These are phyloP conservation scores for Pleurotus salmoneostramineus DNA, from an alignment of 768 basidiomycete genomes.

Conservation along the genomic window DNA sequence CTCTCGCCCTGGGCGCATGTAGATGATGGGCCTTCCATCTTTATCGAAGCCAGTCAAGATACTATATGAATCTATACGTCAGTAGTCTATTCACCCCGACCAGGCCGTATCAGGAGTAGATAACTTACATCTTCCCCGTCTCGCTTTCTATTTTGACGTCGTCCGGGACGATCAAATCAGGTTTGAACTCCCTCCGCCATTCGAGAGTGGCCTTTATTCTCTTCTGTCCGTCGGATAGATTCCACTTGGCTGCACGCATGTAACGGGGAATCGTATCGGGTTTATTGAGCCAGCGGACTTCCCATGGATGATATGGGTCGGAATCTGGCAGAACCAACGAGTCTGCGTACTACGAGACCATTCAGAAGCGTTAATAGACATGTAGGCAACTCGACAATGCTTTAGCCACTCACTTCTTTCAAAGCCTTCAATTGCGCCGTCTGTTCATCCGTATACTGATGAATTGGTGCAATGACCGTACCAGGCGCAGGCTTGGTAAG, in stretches of 20 bases:
- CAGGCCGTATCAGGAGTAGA: no score
- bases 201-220: constrained; percentile 76
- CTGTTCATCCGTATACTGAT: constrained; percentile 65
- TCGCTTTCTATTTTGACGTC: constrained; percentile 79
- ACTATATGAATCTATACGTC: constrained; percentile 27
- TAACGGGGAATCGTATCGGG: constrained; percentile 72
- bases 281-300: constrained; percentile 68
- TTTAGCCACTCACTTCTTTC: constrained; percentile 44
- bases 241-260: constrained; percentile 86
- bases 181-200: constrained; percentile 83
- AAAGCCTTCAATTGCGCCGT: constrained; percentile 53
- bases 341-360: constrained; percentile 54
- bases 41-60: constrained; percentile 82
- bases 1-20: constrained; percentile 85
- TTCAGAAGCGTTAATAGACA: neutral
- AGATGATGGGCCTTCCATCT: constrained; percentile 84
- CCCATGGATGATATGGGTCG: constrained; percentile 76
- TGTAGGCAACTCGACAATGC: neutral
- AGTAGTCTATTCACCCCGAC: no score
- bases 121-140: constrained; percentile 81
- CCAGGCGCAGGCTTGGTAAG: constrained; percentile 53
- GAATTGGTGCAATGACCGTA: constrained; percentile 48
- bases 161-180: constrained; percentile 78
- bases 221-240: constrained; percentile 69
- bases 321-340: constrained; percentile 58